Conservation (phyloP, 257 asterid genomes). For the Nicotiana attenuata region DNA sequence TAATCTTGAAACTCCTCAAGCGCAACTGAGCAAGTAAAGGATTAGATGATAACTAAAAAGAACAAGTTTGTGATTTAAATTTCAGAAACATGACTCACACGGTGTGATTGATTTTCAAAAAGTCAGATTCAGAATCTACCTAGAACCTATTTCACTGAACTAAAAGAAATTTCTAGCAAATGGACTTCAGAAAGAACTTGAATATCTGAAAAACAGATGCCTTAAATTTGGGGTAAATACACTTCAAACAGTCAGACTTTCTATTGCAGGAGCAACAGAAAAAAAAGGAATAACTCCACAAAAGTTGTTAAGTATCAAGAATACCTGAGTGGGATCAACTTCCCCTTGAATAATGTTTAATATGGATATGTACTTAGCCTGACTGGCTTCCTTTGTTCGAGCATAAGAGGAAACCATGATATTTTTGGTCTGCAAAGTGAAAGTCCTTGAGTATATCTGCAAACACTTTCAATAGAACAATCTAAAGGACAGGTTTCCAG, state of each 20-base stretch:
- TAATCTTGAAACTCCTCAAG: slow-evolving; percentile 1
- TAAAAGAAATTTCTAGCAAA: neutral
- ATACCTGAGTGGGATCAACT: slow-evolving; percentile 99
- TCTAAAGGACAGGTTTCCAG: slow-evolving; percentile 21
- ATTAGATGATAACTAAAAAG: neutral
- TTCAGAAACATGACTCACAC: neutral
- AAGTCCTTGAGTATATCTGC: slow-evolving; percentile 18
- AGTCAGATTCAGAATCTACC: neutral
- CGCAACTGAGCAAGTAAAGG: neutral
- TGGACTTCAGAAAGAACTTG: neutral
- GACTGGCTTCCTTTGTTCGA: slow-evolving; percentile 96
- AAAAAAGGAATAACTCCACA: neutral
- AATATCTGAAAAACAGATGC: neutral
- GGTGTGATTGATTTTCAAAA: neutral
- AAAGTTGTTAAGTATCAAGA: neutral
- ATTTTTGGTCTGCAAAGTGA: slow-evolving; percentile 73
- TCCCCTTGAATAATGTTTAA: slow-evolving; percentile 98
- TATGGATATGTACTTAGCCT: slow-evolving; percentile 91
- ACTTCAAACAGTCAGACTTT: neutral
- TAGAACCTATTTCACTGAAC: neutral
- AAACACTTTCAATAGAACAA: slow-evolving; percentile 13
- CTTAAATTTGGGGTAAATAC: neutral
- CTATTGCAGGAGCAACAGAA: neutral
- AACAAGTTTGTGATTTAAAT: neutral
- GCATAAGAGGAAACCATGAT: slow-evolving; percentile 96